Base-by-base conservation (phyloP, 1,139 yeast genomes). In the Sugiyamaella xylanicola region DNA sequence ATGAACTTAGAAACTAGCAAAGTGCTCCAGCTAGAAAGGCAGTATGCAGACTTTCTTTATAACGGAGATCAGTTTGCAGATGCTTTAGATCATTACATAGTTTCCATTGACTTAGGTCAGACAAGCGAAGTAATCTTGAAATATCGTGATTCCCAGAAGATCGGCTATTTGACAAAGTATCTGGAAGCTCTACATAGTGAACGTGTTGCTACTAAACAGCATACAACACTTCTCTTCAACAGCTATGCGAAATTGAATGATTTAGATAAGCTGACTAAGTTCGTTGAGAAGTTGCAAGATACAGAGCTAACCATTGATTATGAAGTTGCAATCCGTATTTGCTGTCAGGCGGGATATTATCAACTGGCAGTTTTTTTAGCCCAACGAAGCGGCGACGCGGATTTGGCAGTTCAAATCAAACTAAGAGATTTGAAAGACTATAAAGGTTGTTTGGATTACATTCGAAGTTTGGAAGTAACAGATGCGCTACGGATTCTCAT, bases 141-240 rank as follows among this genome's bases (percentile, higher is more conserved):
- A 64, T 91, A 86, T 69, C 89, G 88, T 61, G 96, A 91, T 59
- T 84, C 91, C n/a, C 86, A 89, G 15, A 87, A 87, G 61, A 85
- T 89, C 2, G 74, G 77, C 11, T 81, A 83, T 57, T 72, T 93
- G 61, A 81, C 93, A 0, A 76, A 74, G 51, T 92, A 87, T 64
- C 73, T 93, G 42, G 84, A 83, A 66, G 77, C 77, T 15, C 74
- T 92, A 59, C 78, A 87, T 54, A 77, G 77, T 9, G 72, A 73
- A 63, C 70, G 76, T 0, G 64, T 80, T 13, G 85, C 96, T 0
- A 81, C 82, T 39, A 79, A 82, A 47, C 96, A 91, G 67, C 97
- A 93, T 68, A 80, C 91, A 2, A 91, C 97, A 0, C 72, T 93
- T 29, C 74, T 93, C 39, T 73, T 93, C 36, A 88, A 95, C 60